phyloP scores from a whole-genome alignment of 257 asterid species.

The Solanum chiquidenum region DNA sequence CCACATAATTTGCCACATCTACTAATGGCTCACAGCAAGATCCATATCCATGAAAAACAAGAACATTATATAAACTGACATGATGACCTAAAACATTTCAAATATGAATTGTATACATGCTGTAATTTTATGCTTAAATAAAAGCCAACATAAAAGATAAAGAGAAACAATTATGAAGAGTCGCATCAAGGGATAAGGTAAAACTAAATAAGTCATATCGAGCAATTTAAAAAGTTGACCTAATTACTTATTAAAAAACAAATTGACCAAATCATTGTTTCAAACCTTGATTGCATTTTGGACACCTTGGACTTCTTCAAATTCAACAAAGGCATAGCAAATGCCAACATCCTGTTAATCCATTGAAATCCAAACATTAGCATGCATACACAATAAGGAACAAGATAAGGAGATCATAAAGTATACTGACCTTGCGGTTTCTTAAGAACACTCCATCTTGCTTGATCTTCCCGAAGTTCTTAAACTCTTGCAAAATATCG shows the following conservation, averaged over 20 bases:
- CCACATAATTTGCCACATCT: background rate
- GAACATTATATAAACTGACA: background rate
- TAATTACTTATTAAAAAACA: background rate
- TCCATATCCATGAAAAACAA: background rate
- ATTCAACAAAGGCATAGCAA: slow-evolving; percentile 85
- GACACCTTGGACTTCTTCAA: slow-evolving; percentile 66
- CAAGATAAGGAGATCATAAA: background rate
- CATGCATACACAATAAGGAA: background rate
- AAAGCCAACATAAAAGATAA: background rate
- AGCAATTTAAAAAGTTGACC: background rate
- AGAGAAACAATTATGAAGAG: background rate
- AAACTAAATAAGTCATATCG: background rate
- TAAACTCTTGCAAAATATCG: slow-evolving; percentile 65
- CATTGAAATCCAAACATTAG: slow-evolving; percentile 14
- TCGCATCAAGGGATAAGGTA: background rate
- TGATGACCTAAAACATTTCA: background rate
- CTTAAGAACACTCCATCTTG: slow-evolving; percentile 70
- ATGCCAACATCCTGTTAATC: slow-evolving; percentile 62
- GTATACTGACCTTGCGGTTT: slow-evolving; percentile 43
- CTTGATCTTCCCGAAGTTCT: slow-evolving; percentile 55
- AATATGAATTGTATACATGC: background rate
- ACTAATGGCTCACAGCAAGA: background rate
- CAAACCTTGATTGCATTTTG: slow-evolving; percentile 65
- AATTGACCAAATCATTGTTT: background rate
- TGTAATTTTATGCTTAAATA: background rate